Base-by-base conservation (phyloP, 768 basidiomycete species). In the Kwoniella bestiolae region DNA sequence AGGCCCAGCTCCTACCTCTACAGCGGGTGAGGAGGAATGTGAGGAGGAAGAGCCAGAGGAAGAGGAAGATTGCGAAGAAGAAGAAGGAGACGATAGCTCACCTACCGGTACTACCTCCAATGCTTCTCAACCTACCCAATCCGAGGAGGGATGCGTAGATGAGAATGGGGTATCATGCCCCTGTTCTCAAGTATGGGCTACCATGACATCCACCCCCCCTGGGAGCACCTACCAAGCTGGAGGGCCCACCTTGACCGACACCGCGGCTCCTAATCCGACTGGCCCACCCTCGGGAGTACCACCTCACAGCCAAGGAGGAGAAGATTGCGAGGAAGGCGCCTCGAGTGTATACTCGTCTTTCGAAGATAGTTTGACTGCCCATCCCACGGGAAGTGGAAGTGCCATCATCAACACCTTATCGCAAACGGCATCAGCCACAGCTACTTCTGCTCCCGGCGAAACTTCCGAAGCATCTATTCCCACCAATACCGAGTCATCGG, bases 51-150 rank as follows among this genome's bases (percentile, higher is more conserved):
- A 51, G 34, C 12, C 38, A 0, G 38, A 41, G 7, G 38, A 41
- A 7, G 21, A 9, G 5, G 52, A 55, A 18, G 52, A 55, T 21
- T 55, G 52, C 31, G 52, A 55, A 34, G 52, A 55, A 7, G 52
- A 55, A n/a, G 32, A n/a, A 34, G 31, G 16, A 16, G 52, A 9
- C 7, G 23, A 7, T 26, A 26, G 25, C 9, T 25, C 23, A 47
- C 23, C 46, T 25, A 9, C 46, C n/a, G 46, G 16, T 5, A 47
- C 46, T n/a, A 47, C 46, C 11, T 47, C 46, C 1, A 21, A 47
- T 7, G 46, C 46, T 9, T 3, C 46, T 47, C 0, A 14, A n/a
- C 46, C 46, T 7, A n/a, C 46, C n/a, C n/a, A 6, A 1, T 25
- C 46, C 5, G 46, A n/a, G n/a, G 46, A 47, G 23, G 38, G 38